Evolutionary conservation across 2,329 filamentous ascomycete genomes (phyloP), one percentile per base, ranked within the genome.

Genomic region (Xylaria sp.): DNA sequence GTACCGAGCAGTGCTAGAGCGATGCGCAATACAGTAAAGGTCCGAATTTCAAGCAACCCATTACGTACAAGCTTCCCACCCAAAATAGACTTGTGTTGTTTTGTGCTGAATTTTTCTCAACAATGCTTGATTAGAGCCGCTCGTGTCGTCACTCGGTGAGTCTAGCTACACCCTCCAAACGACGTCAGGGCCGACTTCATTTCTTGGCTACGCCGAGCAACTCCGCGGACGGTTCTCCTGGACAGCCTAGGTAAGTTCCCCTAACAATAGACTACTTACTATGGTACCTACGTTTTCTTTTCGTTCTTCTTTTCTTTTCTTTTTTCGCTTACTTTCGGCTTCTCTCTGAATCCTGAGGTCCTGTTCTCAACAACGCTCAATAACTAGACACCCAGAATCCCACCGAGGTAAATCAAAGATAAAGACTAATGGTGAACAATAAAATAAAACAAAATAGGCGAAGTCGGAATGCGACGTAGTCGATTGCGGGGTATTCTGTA

Each of bases 51-150:
- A 6, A 61, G 41, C 36, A 56, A 39, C 31, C 74, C 74, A 77
- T 77, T 77, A 77, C 75, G 75, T 77, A 77, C 74, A 76, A 77
- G 68, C 69, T 72, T 73, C 62, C 60, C 70, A 71, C 70, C 69
- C 62, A 66, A 73, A 71, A 59, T 58, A 66, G 3, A n/a, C 46
- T 25, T 23, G 9, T 46, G 4, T 46, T 46, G 28, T 46, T n/a
- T n/a, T 8, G 4, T 18, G 9, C 12, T 49, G 7, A 9, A 4
- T 7, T 20, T 23, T 51, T 49, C 3, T 67, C 18, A 8, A 13
- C 36, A 41, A 41, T 36, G 9, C 3, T 31, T 23, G 31, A 56
- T 20, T 23, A 56, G 52, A 56, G 52, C 31, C n/a, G 31, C 13
- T 56, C 52, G 33, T 56, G 52, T 43, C n/a, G 36, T 57, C 68